Evolutionary conservation across 148 eudicot species (phyloP), one percentile per base, ranked within the genome.

Genomic region (Mesembryanthemum crystallinum): DNA sequence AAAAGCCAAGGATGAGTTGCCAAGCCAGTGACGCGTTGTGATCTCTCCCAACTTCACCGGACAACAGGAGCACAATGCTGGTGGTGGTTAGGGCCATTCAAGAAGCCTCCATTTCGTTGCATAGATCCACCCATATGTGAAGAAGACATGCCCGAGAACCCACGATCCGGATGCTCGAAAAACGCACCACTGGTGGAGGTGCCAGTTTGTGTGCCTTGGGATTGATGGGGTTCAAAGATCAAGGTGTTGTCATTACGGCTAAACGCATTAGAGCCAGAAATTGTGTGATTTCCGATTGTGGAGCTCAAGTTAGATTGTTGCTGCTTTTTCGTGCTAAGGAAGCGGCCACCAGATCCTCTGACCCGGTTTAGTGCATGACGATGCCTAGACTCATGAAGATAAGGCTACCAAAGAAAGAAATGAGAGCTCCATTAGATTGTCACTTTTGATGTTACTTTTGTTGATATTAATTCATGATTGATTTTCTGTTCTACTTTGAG

Each of bases 1-100:
- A 42, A 80, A 82, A 93, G 98, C 98, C 98, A 93, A 91, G 98
- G 93, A 91, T 91, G 98, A 89, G 83, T 91, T 93, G 98, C 96
- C 91, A 37, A 73, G 71, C 82, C 83, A 61, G 86, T 69, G 78
- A 37, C 65, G 8, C 21, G 60, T 37, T 52, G 55, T 43, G 23
- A 37, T 71, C 33, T 17, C 35, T 75, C 59, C 69, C 76, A 65
- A 79, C 71, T 82, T 84, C 91, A 87, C 85, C 86, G 84, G 77
- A 86, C 90, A 61, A 84, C 83, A 2, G 86, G 82, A 71, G 84
- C 81, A 24, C 77, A 75, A 64, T 80, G 85, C 71, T 77, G 87
- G 49, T 45, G 87, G 49, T 45, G 49, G 63, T 73, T 74, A 13
- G 87, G 80, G 64, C 69, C 78, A 76, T 73, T 76, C 79, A 81